Conservation (phyloP, 352 stramenopile species). For the Pythium apleroticum region DNA sequence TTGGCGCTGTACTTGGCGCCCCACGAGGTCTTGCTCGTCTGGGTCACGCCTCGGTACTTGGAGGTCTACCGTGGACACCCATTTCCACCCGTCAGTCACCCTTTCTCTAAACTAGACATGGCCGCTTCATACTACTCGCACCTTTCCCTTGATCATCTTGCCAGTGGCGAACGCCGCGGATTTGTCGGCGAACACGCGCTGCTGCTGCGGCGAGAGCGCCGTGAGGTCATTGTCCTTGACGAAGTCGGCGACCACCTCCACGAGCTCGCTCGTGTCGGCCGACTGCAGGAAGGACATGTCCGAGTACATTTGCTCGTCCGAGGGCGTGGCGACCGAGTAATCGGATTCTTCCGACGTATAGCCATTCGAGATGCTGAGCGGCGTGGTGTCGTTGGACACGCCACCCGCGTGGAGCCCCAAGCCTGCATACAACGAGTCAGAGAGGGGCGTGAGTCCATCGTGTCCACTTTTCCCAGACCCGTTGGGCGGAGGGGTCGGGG, state of each 20-base stretch:
- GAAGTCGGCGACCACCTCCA: conserved; percentile 59
- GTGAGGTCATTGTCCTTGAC: conserved; percentile 45
- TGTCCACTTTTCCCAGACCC: conserved; percentile 28
- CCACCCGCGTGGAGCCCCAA: conserved; percentile 23
- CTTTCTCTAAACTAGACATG: too few relatives aligned
- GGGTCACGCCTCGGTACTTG: conserved; percentile 84
- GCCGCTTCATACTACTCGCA: conserved; percentile 24
- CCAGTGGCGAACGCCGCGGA: conserved; percentile 21
- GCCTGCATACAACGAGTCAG: conserved; percentile 17
- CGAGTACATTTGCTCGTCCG: conserved; percentile 74
- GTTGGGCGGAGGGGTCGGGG: neutral
- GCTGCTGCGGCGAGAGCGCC: conserved; percentile 40
- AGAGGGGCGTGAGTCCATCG: conserved; percentile 8
- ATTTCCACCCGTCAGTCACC: conserved; percentile 4
- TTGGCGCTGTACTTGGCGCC: conserved; percentile 89
- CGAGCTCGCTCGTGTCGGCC: conserved; percentile 58
- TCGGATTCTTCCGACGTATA: conserved; percentile 87
- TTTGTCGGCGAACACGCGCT: conserved; percentile 49
- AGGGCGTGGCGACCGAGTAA: conserved; percentile 66
- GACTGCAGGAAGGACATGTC: conserved; percentile 72
- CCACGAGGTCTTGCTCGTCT: conserved; percentile 87
- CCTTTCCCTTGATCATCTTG: conserved; percentile 85
- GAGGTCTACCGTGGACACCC: conserved; percentile 48
- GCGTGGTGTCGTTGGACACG: conserved; percentile 39
- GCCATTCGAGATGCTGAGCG: conserved; percentile 61